phyloP scores from a whole-genome alignment of 805 yeast species.

The Cyberlindnera mississippiensis region DNA sequence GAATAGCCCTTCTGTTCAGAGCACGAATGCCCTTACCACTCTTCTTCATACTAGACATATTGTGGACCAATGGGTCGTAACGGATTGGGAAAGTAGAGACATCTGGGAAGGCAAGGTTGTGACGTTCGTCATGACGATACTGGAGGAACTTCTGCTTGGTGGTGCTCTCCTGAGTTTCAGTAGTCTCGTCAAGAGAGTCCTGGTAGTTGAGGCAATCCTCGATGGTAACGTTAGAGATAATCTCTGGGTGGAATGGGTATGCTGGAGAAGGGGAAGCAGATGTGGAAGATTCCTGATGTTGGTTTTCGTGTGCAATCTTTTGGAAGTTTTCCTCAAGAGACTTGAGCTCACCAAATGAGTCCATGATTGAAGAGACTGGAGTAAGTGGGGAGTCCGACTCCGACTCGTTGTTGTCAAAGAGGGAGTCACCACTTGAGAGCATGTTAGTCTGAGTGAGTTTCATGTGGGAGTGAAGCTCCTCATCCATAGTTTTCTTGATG shows the following conservation, averaged over 20 bases:
- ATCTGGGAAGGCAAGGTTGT: conserved; percentile 29
- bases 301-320: conserved; percentile 25
- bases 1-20: conserved; percentile 28
- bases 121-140: conserved; percentile 29
- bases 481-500: conserved; percentile 20
- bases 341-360: conserved; percentile 21
- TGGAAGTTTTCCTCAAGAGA: conserved; percentile 28
- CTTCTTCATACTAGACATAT: conserved; percentile 3
- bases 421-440: conserved; percentile 8
- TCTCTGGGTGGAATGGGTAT: conserved; percentile 1
- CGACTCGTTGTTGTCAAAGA: conserved; percentile 20
- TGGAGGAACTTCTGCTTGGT: conserved; percentile 20
- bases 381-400: conserved; percentile 16
- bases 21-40: conserved; percentile 20
- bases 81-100: conserved; percentile 28
- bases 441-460: conserved; percentile 11
- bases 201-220: conserved; percentile 21
- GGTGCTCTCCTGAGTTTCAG: conserved; percentile 2
- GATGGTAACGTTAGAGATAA: conserved; percentile 3
- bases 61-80: conserved; percentile 20
- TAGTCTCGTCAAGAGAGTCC: conserved; percentile 6
- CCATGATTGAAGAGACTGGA: conserved; percentile 14
- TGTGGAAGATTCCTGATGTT: conserved; percentile 6
- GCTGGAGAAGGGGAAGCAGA: too few species aligned
- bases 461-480: conserved; percentile 12